These are phyloP conservation scores for Termitomyces sp. DNA, from an alignment of 1,284 basidiomycete species.

Conservation along the genomic window DNA sequence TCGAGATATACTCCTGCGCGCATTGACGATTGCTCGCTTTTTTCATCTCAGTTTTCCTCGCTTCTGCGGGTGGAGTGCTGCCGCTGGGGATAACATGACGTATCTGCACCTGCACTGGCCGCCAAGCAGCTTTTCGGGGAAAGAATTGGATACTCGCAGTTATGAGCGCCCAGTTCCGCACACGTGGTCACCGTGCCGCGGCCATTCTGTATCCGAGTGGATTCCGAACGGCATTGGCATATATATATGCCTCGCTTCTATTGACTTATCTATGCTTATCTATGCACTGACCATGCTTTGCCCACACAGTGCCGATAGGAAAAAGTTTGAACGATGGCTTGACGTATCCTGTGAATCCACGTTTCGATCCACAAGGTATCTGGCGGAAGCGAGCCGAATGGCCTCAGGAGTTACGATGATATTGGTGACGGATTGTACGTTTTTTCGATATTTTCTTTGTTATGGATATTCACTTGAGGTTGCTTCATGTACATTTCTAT, in stretches of 20 bases:
- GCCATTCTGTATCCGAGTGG: slow-evolving; percentile 8
- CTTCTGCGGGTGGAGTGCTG: not conserved
- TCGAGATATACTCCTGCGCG: not conserved
- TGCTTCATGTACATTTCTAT: slow-evolving; percentile 3
- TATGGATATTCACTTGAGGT: not conserved
- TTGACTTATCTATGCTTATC: not conserved
- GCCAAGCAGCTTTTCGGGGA: slow-evolving; percentile 3
- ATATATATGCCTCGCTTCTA: not conserved
- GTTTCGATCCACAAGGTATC: slow-evolving; percentile 65
- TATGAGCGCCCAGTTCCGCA: not conserved
- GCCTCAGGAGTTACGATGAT: slow-evolving; percentile 57
- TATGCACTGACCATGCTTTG: slow-evolving; percentile 10
- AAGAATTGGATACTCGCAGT: not conserved
- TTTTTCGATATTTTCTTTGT: not conserved
- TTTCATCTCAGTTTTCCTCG: not conserved
- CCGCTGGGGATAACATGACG: not conserved
- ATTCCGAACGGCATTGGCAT: slow-evolving; percentile 11
- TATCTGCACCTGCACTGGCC: not conserved
- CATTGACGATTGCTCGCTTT: not conserved
- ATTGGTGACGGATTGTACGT: not conserved
- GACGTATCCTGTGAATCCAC: slow-evolving; percentile 62
- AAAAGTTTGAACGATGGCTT: slow-evolving; percentile 55
- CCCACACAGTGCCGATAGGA: slow-evolving; percentile 62
- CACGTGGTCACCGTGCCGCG: not conserved
- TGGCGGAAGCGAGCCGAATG: slow-evolving; percentile 66